A percentile compares a stretch with the other conserved stretches of the same genome.
Evolutionary conservation across 352 stramenopile species (phyloP).

Genomic region (Salisapilia sapeloensis): DNA sequence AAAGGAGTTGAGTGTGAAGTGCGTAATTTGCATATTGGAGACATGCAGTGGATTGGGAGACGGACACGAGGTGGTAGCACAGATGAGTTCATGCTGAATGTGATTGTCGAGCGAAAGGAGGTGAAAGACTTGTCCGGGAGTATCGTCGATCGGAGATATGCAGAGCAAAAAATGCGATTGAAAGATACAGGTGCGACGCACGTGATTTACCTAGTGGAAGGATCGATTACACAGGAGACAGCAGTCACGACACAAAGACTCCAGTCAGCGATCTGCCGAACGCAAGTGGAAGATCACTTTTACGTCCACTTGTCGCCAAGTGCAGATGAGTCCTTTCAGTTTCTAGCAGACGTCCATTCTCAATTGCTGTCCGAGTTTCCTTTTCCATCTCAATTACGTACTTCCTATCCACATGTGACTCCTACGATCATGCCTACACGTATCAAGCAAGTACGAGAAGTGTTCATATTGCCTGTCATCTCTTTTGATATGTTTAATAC

Average conservation of each 20-base stretch:
- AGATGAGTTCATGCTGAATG: slow-evolving; percentile 60
- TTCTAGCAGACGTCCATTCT: slow-evolving; percentile 43
- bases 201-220: slow-evolving; percentile 76
- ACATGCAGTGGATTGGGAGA: slow-evolving; percentile 63
- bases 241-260: slow-evolving; percentile 36
- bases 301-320: slow-evolving; percentile 67
- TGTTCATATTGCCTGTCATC: slow-evolving; percentile 16
- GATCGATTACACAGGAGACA: slow-evolving; percentile 54
- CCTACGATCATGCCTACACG: no score
- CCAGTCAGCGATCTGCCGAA: slow-evolving; percentile 57
- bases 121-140: slow-evolving; percentile 60
- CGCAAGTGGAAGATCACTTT: slow-evolving; percentile 68
- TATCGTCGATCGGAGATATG: slow-evolving; percentile 69
- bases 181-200: slow-evolving; percentile 43
- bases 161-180: slow-evolving; percentile 62
- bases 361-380: slow-evolving; percentile 46
- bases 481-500: slow-evolving; percentile 46
- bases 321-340: slow-evolving; percentile 58
- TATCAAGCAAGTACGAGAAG: no score
- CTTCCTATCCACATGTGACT: no score
- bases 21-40: slow-evolving; percentile 47
- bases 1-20: slow-evolving; percentile 68
- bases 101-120: slow-evolving; percentile 74
- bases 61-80: slow-evolving; percentile 13
- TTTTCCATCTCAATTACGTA: slow-evolving; percentile 5